Percentiles rank a stretch among this genome's conserved stretches.
phyloP scores from a whole-genome alignment of 2,329 filamentous ascomycete genomes.

The Penicillium fuscoglaucum region DNA sequence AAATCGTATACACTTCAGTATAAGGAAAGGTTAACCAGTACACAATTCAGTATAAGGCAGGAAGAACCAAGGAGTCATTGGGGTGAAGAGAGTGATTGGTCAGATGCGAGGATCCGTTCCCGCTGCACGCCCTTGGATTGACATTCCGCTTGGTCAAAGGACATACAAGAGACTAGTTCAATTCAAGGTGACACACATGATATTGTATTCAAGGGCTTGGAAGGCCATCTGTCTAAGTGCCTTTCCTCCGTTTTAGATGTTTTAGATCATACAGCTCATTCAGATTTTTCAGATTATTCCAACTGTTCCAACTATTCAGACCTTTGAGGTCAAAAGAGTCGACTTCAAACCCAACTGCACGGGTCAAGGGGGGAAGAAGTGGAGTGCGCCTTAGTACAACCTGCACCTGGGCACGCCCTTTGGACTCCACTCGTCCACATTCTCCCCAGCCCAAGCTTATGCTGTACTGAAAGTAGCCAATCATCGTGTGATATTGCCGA shows the following conservation, averaged over 20 bases:
- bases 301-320: too few species aligned
- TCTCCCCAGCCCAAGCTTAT: conserved; percentile 3
- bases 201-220: not conserved
- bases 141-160: conserved; percentile 17
- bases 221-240: too few species aligned
- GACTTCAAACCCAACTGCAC: not conserved
- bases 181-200: not conserved
- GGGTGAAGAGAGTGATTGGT: conserved; percentile 11
- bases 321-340: not conserved
- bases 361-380: conserved; percentile 10
- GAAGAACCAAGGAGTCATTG: conserved; percentile 1
- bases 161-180: not conserved
- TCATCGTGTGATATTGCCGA: conserved; percentile 4
- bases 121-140: conserved; percentile 26
- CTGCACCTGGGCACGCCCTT: conserved; percentile 23
- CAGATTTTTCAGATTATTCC: not conserved
- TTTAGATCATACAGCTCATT: not conserved
- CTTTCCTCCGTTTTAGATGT: not conserved
- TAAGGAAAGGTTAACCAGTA: not conserved
- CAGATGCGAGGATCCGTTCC: conserved; percentile 8
- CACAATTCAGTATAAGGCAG: conserved; percentile 5
- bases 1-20: not conserved
- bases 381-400: conserved; percentile 23
- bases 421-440: conserved; percentile 22
- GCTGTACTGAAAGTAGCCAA: conserved; percentile 11